Base-by-base conservation (phyloP, 768 basidiomycete species). In the Leccinum sublutescens region DNA sequence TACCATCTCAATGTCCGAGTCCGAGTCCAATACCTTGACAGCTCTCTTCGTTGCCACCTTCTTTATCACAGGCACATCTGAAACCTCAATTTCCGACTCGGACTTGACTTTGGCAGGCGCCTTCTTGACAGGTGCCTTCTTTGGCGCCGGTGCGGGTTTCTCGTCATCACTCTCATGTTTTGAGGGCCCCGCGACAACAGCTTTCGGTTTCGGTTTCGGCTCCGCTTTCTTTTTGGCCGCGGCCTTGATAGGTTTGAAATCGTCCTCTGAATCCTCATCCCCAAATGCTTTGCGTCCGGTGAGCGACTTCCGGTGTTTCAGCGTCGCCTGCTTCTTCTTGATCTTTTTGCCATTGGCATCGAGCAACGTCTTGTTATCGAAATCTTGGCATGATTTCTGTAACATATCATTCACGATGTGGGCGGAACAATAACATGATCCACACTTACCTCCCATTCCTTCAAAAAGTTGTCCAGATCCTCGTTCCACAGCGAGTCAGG, bases 401-500 rank as follows among this genome's bases (percentile, higher is more conserved):
- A 29, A 10, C 17, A 55, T 58, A 58, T 60, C 36, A 64, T 60
- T 63, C 23, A 48, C 38, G 11, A 47, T 25, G 1, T 5, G 29
- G 5, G 12, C 9, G 25, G 21, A 34, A 36, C 54, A 53, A 50
- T 23, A 19, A 45, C 17, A 17, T 14, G 40, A 58, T 56, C n/a
- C 43, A 8, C 12, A 77, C 88, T 62, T 63, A 91, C 95, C 75
- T 90, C 82, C 94, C 94, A 98, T 71, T 89, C 86, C 29, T 74
- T 80, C 45, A 93, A 71, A 80, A 98, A 95, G 38, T 71, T 76
- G 64, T 97, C 93, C 17, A 99, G 78, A 67, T 99, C 96, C 9
- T 79, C 77, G 66, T 93, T 91, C 96, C 96, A 99, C 62, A 99
- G 78, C 62, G 90, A 84, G 60, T 84, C 85, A 0, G 94, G 92